These are phyloP conservation scores for Astragalus glycyphyllos DNA, from an alignment of 306 rosid genomes.

Conservation along the genomic window DNA sequence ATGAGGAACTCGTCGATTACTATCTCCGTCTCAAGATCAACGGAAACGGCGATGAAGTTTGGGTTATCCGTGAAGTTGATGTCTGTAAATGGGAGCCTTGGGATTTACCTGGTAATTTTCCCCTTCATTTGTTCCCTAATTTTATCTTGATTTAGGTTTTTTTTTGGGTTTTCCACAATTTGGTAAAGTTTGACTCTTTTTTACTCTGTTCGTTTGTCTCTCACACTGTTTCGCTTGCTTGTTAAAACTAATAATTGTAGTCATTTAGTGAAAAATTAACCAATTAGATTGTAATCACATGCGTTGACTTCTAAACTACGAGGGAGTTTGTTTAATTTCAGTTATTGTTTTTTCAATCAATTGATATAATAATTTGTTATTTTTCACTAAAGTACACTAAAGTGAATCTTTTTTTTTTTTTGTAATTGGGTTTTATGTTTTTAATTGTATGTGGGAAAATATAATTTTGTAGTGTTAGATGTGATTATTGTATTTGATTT, in stretches of 20 bases:
- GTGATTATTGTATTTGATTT: constrained; percentile 31
- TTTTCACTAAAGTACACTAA: neutral
- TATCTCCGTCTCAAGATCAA: constrained; percentile 84
- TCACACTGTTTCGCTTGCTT: neutral
- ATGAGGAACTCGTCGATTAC: constrained; percentile 79
- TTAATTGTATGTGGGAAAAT: neutral
- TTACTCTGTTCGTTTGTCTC: constrained; percentile 3
- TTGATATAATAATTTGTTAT: neutral
- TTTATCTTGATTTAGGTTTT: constrained; percentile 15
- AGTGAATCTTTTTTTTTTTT: no score
- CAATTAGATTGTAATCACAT: neutral
- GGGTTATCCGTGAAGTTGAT: constrained; percentile 87
- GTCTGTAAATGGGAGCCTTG: constrained; percentile 97
- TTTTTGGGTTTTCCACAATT: neutral
- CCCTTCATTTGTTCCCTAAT: no score
- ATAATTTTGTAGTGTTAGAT: neutral
- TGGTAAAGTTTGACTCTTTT: constrained; percentile 13
- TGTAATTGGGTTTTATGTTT: constrained; percentile 2
- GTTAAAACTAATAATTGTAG: neutral
- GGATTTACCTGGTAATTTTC: constrained; percentile 84
- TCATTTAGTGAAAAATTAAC: neutral
- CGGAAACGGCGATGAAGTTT: constrained; percentile 65
- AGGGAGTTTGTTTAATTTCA: neutral
- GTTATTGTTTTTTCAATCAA: neutral
- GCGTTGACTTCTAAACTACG: neutral